These are phyloP conservation scores for Clausena lansium DNA, from an alignment of 345 rosid species.

Conservation along the genomic window DNA sequence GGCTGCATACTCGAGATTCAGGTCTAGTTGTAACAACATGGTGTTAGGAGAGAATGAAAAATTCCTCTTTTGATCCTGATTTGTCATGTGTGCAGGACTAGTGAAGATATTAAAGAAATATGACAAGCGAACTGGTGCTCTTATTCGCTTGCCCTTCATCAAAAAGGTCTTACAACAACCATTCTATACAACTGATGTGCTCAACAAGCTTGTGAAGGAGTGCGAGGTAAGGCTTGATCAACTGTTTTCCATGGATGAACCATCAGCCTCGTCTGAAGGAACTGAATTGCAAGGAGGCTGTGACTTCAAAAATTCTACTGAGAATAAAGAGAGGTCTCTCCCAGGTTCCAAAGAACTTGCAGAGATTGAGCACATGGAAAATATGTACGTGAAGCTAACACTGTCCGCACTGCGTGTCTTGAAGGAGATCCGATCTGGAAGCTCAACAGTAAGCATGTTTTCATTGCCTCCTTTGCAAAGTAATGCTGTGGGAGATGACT, in stretches of 20 bases:
- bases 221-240: slow-evolving; percentile 64
- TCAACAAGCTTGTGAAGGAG: slow-evolving; percentile 67
- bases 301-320: slow-evolving; percentile 19
- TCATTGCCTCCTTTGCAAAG: slow-evolving; percentile 73
- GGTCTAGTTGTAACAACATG: not conserved
- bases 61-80: not conserved
- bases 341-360: slow-evolving; percentile 47
- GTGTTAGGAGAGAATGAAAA: not conserved
- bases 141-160: slow-evolving; percentile 71
- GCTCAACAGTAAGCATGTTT: slow-evolving; percentile 72
- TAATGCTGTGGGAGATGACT: slow-evolving; percentile 41
- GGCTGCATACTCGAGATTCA: not conserved
- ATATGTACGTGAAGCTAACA: slow-evolving; percentile 60
- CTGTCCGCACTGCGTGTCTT: slow-evolving; percentile 61
- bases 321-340: slow-evolving; percentile 23
- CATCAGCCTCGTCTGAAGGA: slow-evolving; percentile 8
- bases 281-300: slow-evolving; percentile 8
- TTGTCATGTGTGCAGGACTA: slow-evolving; percentile 44
- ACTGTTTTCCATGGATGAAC: slow-evolving; percentile 33
- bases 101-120: slow-evolving; percentile 84
- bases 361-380: slow-evolving; percentile 58
- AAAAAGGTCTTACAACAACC: slow-evolving; percentile 74
- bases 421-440: slow-evolving; percentile 74
- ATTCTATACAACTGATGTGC: slow-evolving; percentile 72
- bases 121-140: slow-evolving; percentile 76